These are phyloP conservation scores for Zymoseptoria passerinii DNA, from an alignment of 2,329 filamentous ascomycete species.

Conservation along the genomic window DNA sequence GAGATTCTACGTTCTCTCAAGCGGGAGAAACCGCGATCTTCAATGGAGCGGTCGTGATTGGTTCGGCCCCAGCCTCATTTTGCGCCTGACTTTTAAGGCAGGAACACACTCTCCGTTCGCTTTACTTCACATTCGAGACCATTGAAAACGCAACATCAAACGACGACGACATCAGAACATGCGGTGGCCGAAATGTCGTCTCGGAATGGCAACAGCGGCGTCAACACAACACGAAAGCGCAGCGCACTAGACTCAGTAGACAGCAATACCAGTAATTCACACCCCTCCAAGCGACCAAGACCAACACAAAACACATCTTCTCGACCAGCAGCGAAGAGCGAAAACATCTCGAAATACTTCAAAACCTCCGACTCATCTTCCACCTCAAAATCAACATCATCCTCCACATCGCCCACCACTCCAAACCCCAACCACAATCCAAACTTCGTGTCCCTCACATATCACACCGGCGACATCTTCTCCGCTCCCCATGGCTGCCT, in stretches of 20 bases:
- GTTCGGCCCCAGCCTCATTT: no score
- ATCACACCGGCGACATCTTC: conserved; percentile 43
- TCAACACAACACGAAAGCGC: background rate
- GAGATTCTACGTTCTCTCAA: background rate
- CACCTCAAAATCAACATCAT: background rate
- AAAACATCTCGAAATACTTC: background rate
- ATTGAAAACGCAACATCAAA: background rate
- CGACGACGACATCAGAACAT: background rate
- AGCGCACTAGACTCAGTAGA: background rate
- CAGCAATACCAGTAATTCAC: background rate
- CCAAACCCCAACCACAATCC: background rate
- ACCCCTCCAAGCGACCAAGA: background rate
- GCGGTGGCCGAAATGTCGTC: background rate
- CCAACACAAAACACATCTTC: background rate
- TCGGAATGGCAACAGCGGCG: background rate
- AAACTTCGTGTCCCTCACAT: conserved; percentile 3
- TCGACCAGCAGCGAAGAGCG: background rate
- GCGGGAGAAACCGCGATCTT: background rate
- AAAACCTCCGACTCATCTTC: background rate
- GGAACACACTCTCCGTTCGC: no score
- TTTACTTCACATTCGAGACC: no score
- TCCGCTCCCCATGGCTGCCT: conserved; percentile 42
- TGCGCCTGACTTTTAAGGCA: no score
- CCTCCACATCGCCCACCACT: background rate
- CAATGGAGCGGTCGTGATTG: no score